Conservation (phyloP, 2,329 filamentous ascomycete genomes). For the Alternaria hordeiaustralica region DNA sequence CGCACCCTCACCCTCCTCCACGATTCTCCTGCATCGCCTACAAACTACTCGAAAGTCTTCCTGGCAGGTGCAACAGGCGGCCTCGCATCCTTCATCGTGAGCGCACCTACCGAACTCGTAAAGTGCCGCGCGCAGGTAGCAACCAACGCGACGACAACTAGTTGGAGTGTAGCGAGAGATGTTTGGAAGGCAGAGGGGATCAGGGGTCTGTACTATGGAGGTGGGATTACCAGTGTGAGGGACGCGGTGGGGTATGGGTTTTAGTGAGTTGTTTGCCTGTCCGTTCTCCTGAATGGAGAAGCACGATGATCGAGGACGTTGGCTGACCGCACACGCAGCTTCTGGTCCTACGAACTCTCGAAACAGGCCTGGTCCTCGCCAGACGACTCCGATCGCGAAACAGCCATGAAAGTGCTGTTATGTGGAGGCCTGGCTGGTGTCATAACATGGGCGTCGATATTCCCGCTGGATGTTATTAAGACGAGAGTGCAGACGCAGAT, state of each 20-base stretch:
- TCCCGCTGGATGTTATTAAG: conserved; percentile 91
- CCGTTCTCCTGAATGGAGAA: neutral
- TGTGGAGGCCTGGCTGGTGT: conserved; percentile 89
- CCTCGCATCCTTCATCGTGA: conserved; percentile 83
- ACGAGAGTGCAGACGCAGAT: conserved; percentile 84
- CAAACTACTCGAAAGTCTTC: conserved; percentile 72
- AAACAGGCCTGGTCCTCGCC: conserved; percentile 63
- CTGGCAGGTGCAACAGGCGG: conserved; percentile 81
- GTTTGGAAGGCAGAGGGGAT: conserved; percentile 67
- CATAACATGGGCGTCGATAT: conserved; percentile 87
- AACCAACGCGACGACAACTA: conserved; percentile 51
- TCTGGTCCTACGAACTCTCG: conserved; percentile 86
- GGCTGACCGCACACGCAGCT: conserved; percentile 56
- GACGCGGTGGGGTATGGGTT: conserved; percentile 96
- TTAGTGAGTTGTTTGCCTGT: conserved; percentile 63
- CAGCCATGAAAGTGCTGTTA: conserved; percentile 71
- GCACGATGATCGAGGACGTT: neutral
- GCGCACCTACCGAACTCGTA: conserved; percentile 86
- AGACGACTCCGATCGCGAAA: conserved; percentile 55
- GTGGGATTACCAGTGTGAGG: conserved; percentile 78
- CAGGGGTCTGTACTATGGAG: conserved; percentile 80
- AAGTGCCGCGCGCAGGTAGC: conserved; percentile 86
- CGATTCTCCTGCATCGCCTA: conserved; percentile 28
- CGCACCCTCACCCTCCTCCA: conserved; percentile 71
- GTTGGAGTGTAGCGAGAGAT: conserved; percentile 68